Evolutionary conservation across 495 filamentous ascomycete species (phyloP).

Genomic region (Penicillium parvum): DNA sequence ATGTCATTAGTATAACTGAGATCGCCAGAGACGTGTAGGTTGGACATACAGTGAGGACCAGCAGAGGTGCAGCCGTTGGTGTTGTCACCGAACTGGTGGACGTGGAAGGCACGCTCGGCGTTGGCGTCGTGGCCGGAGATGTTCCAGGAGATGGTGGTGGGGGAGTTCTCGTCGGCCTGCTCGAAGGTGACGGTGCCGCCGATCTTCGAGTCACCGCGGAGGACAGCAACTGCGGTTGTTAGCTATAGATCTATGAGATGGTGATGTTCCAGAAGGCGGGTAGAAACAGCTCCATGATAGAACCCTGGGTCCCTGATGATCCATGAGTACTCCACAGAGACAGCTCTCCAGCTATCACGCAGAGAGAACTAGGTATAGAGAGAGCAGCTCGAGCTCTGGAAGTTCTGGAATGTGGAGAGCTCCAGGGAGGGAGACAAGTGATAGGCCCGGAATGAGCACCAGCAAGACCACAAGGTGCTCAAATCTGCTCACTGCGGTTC

Average conservation of each 20-base stretch:
- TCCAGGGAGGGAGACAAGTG: constrained; percentile 20
- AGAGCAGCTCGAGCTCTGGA: not conserved
- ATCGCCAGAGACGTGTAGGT: not conserved
- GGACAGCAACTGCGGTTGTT: constrained; percentile 69
- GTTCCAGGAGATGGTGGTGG: constrained; percentile 86
- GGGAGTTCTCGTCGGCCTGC: constrained; percentile 72
- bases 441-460: constrained; percentile 34
- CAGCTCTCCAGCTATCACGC: too few relatives aligned
- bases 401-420: constrained; percentile 8
- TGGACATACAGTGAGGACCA: constrained; percentile 82
- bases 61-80: constrained; percentile 99
- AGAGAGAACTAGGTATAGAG: too few relatives aligned
- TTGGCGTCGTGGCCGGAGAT: constrained; percentile 91
- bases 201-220: constrained; percentile 96
- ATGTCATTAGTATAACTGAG: not conserved
- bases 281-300: too few relatives aligned
- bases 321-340: too few relatives aligned
- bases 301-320: too few relatives aligned
- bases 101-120: constrained; percentile 93
- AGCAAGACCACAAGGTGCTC: constrained; percentile 47
- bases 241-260: not conserved
- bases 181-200: constrained; percentile 90
- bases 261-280: constrained; percentile 8
- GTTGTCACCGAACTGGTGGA: constrained; percentile 99
- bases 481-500: constrained; percentile 56